Conservation (phyloP, 306 rosid genomes). For the Aeschynomene evenia region DNA sequence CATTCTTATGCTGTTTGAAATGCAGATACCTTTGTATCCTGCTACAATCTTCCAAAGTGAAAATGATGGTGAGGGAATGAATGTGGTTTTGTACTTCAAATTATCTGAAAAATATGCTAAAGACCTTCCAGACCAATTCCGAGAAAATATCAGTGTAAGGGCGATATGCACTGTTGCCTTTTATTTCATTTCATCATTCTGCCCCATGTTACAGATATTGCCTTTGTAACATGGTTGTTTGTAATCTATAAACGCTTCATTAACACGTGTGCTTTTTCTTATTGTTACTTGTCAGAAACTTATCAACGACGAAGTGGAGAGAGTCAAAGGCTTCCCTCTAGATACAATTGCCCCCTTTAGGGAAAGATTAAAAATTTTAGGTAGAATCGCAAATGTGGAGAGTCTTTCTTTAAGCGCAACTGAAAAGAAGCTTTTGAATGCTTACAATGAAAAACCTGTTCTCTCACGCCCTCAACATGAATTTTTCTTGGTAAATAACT, state of each 20-base stretch:
- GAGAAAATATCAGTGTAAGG: constrained; percentile 74
- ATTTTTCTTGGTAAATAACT: constrained; percentile 67
- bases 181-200: neutral
- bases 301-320: constrained; percentile 92
- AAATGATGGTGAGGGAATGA: constrained; percentile 97
- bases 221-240: neutral
- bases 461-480: constrained; percentile 98
- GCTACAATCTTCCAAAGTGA: constrained; percentile 80
- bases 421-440: constrained; percentile 86
- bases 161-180: neutral
- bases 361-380: constrained; percentile 89
- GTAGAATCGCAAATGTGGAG: constrained; percentile 75
- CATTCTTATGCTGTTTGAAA: constrained; percentile 24
- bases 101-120: constrained; percentile 71
- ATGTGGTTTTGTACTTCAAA: constrained; percentile 80
- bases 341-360: constrained; percentile 84
- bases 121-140: constrained; percentile 75
- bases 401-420: constrained; percentile 72
- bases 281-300: constrained; percentile 59
- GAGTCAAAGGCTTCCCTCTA: constrained; percentile 89
- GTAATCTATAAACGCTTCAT: neutral
- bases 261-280: constrained; percentile 16
- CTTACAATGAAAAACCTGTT: constrained; percentile 95
- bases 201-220: neutral
- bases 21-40: constrained; percentile 92